Percentiles rank a stretch among this genome's conserved stretches.
These are phyloP conservation scores for Linderina pennispora DNA, from an alignment of 192 early-diverging fungal genomes.

Conservation along the genomic window DNA sequence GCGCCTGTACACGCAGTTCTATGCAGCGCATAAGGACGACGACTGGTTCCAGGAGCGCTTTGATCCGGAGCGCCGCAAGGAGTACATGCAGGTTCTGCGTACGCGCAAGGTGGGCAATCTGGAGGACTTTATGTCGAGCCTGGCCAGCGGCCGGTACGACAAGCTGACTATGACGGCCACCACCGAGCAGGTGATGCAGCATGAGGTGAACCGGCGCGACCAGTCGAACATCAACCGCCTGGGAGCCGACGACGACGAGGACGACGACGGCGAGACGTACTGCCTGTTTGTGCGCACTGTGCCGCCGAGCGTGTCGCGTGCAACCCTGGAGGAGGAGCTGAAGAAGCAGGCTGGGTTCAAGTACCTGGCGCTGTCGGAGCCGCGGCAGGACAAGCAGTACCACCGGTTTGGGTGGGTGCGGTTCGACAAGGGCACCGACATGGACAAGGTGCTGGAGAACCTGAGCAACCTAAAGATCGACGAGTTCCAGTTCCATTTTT, in stretches of 20 bases:
- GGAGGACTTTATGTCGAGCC: slow-evolving; percentile 54
- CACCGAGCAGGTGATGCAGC: slow-evolving; percentile 39
- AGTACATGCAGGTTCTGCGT: slow-evolving; percentile 48
- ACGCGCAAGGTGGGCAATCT: slow-evolving; percentile 52
- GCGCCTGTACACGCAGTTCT: slow-evolving; percentile 67
- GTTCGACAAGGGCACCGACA: slow-evolving; percentile 80
- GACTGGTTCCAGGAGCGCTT: slow-evolving; percentile 96
- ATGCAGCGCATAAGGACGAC: slow-evolving; percentile 65
- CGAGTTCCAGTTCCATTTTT: slow-evolving; percentile 50
- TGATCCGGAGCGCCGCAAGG: slow-evolving; percentile 64
- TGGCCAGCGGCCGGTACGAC: slow-evolving; percentile 71
- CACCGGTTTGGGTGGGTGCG: slow-evolving; percentile 90
- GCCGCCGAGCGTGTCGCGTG: slow-evolving; percentile 59
- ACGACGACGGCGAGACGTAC: slow-evolving; percentile 31
- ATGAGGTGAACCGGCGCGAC: slow-evolving; percentile 37
- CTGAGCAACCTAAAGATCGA: slow-evolving; percentile 55
- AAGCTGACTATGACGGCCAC: slow-evolving; percentile 29
- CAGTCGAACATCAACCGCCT: slow-evolving; percentile 12
- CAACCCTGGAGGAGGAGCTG: slow-evolving; percentile 58
- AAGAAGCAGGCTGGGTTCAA: slow-evolving; percentile 71
- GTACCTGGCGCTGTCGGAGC: slow-evolving; percentile 80
- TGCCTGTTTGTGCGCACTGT: slow-evolving; percentile 81
- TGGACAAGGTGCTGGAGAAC: slow-evolving; percentile 59
- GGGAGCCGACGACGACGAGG: slow-evolving; percentile 34
- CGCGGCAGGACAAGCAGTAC: slow-evolving; percentile 74